Conservation (phyloP, 176 grass and related monocot genomes). For the Oropetium thomaeum region DNA sequence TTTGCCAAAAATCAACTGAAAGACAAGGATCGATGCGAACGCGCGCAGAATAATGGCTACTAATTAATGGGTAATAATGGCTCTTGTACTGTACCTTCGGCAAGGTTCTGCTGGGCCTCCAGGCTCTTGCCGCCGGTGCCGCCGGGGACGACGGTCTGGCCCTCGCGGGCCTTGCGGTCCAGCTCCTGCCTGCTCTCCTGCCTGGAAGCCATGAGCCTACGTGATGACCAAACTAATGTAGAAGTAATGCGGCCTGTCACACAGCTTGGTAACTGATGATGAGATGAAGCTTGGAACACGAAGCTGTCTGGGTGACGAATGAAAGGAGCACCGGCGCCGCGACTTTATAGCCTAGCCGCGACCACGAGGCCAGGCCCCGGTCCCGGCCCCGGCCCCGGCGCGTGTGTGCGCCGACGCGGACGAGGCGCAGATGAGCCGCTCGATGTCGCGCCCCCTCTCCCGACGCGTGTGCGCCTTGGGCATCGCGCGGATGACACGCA, state of each 20-base stretch:
- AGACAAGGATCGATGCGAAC: too few species aligned
- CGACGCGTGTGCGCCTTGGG: background rate
- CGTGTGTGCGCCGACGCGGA: constrained; percentile 43
- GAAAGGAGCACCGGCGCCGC: background rate
- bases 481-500: constrained; percentile 14
- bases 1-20: background rate
- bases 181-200: constrained; percentile 54
- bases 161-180: constrained; percentile 53
- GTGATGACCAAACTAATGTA: too few species aligned
- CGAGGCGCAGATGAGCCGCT: background rate
- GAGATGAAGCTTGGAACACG: too few species aligned
- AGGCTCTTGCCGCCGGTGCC: constrained; percentile 67
- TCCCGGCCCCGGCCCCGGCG: too few species aligned
- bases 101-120: constrained; percentile 60
- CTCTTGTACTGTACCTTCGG: too few species aligned
- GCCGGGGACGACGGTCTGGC: constrained; percentile 57
- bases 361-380: background rate
- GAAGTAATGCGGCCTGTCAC: too few species aligned
- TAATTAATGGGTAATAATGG: too few species aligned
- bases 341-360: constrained; percentile 22
- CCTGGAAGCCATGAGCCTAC: constrained; percentile 41
- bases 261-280: too few species aligned
- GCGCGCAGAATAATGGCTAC: too few species aligned
- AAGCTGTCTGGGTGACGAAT: background rate
- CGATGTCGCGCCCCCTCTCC: background rate